Conservation (phyloP, 2,329 filamentous ascomycete genomes). For the Colletotrichum zoysiae region DNA sequence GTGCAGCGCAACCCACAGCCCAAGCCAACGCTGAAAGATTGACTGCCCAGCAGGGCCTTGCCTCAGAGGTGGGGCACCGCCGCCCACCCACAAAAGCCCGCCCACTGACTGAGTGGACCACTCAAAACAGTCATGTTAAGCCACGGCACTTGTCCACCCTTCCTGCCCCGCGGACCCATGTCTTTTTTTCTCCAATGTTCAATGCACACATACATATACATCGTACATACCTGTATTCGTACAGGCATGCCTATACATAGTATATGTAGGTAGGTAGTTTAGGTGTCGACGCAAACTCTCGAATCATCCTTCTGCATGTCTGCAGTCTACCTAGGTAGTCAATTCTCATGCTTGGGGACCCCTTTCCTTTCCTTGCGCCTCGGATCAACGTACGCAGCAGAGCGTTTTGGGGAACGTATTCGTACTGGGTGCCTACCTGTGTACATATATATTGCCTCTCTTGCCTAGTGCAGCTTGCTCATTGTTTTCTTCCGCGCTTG, state of each 20-base stretch:
- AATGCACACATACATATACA: not conserved
- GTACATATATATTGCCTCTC: no score
- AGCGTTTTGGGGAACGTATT: not conserved
- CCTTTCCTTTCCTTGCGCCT: not conserved
- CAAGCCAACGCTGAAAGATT: not conserved
- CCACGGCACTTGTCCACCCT: slow-evolving; percentile 29
- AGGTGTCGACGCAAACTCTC: not conserved
- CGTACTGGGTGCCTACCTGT: no score
- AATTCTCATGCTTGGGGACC: slow-evolving; percentile 1
- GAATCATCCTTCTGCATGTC: not conserved
- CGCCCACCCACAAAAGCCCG: not conserved
- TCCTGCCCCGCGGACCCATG: slow-evolving; percentile 11
- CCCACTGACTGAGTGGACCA: not conserved
- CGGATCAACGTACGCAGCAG: slow-evolving; percentile 10
- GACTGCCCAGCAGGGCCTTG: slow-evolving; percentile 1
- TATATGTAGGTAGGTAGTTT: no score
- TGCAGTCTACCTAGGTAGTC: slow-evolving; percentile 7
- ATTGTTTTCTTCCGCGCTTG: not conserved
- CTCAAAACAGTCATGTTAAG: slow-evolving; percentile 27
- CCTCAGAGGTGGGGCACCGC: slow-evolving; percentile 5
- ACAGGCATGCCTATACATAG: no score
- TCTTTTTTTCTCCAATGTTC: not conserved
- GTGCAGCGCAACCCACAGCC: slow-evolving; percentile 10
- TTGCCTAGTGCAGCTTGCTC: not conserved
- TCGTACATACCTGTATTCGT: no score